Base-by-base conservation (phyloP, 2,329 filamentous ascomycete genomes). In the Xylaria sp. region DNA sequence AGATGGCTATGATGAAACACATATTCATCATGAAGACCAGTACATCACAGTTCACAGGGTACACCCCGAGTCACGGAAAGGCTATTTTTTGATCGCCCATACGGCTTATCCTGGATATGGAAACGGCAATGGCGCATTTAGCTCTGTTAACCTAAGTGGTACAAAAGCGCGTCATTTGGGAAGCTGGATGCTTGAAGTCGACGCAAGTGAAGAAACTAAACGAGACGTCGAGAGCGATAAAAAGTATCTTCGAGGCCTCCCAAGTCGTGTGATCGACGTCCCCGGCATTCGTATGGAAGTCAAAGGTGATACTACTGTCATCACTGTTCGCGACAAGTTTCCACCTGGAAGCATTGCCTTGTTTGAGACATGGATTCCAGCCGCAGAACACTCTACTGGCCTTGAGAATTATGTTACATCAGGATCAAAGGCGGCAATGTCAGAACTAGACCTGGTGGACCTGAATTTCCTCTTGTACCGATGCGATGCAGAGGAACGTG, bases 41-140 rank as follows among this genome's bases (percentile, higher is more conserved):
- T 98, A 97, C 78, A 92, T 99, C 76, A 99, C 96, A 0, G 94
- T 99, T 7, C 96, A 99, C 79, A 88, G 97, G 70, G 94, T 98
- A 2, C 94, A 99, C 77, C 96, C 95, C 0, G 90, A 93, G 78
- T 97, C 93, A 1, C 89, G 96, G 67, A 97, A 96, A 79, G 96
- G 96, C 0, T 95, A 97, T 80, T 98, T 98, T 81, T 84, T 98
- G 56, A 94, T 99, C 74, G 95, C 97, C 0, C 96, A 98, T 76
- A 98, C 96, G 3, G 96, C 97, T 0, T 99, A 95, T 81, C 94
- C 94, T 0, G 94, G 94, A 1, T 95, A 94, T 75, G 92, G 94
- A 25, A 92, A 93, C 72, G 92, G 92, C 1, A 94, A 96, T 75
- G 93, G 92, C 20, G 88, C 89, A 3, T 91, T 98, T 76, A 91